Evolutionary conservation across 176 grass and related monocot genomes (phyloP).

Genomic region (maize (Zea mays)): Zm-B73-REFERENCE-NAM-5.0 NC_050100.1:4790001-4790500

Average conservation of each 20-base stretch:
- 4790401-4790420: not conserved
- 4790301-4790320: not conserved
- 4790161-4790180: not conserved
- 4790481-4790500: not conserved
- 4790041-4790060: conserved; percentile 57
- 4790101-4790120: not conserved
- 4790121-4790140: not conserved
- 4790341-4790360: not conserved
- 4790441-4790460: not conserved
- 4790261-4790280: not conserved
- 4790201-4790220: not conserved
- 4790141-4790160: not conserved
- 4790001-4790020: conserved; percentile 37
- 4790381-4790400: not conserved
- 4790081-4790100: conserved; percentile 54
- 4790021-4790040: conserved; percentile 40
- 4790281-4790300: not conserved
- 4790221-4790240: not conserved
- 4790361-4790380: not conserved
- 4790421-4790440: not conserved
- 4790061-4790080: conserved; percentile 49
- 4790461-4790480: not conserved
- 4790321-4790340: not conserved
- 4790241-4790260: not conserved
- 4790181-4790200: not conserved